Evolutionary conservation across 2,329 filamentous ascomycete genomes (phyloP).

Genomic region (Grosmannia serpens): DNA sequence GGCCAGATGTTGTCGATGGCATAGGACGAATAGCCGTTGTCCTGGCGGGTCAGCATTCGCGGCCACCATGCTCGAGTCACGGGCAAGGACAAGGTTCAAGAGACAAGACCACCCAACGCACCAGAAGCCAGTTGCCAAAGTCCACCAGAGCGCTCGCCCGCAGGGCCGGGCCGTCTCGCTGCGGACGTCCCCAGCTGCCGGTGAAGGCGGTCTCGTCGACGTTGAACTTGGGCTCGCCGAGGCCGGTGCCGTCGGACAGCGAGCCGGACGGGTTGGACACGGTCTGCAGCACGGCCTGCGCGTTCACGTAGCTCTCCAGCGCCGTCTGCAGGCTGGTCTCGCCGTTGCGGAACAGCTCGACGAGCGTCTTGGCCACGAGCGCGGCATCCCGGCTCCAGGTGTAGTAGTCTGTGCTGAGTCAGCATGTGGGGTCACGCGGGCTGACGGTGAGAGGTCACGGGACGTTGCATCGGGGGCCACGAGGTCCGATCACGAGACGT

Average conservation of each 20-base stretch:
- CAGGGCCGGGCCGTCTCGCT: constrained; percentile 68
- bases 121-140: constrained; percentile 57
- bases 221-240: constrained; percentile 66
- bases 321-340: constrained; percentile 34
- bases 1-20: constrained; percentile 55
- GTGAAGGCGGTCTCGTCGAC: constrained; percentile 53
- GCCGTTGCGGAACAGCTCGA: constrained; percentile 50
- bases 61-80: too few relatives aligned
- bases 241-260: constrained; percentile 36
- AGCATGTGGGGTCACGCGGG: background rate
- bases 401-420: constrained; percentile 42
- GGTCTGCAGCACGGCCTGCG: constrained; percentile 55
- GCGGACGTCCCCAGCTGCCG: constrained; percentile 62
- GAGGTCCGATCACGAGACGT: background rate
- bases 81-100: too few relatives aligned
- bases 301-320: constrained; percentile 56
- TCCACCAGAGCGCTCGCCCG: constrained; percentile 61
- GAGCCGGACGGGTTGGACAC: constrained; percentile 59
- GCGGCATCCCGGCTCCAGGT: constrained; percentile 70
- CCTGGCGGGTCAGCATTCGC: constrained; percentile 23
- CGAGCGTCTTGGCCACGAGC: constrained; percentile 55
- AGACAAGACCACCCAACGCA: background rate
- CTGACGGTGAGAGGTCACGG: too few relatives aligned
- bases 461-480: too few relatives aligned
- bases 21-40: constrained; percentile 45